A percentile compares a stretch with the other conserved stretches of the same genome.
Conservation (phyloP, 345 rosid species). For the Arabidopsis suecica region DNA sequence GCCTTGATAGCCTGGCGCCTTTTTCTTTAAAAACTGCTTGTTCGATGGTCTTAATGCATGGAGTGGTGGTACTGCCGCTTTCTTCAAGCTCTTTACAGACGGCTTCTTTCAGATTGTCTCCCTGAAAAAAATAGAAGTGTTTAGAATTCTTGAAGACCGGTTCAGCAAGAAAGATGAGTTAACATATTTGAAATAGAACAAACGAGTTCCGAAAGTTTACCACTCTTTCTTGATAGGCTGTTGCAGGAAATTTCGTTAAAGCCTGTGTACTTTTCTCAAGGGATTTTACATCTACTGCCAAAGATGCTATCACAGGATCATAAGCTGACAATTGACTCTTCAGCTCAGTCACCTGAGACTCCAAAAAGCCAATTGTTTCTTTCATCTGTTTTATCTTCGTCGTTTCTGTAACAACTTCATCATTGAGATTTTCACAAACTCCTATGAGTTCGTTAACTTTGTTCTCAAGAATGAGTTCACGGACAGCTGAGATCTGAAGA, state of each 20-base stretch:
- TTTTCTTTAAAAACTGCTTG: constrained; percentile 53
- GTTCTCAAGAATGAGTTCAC: constrained; percentile 73
- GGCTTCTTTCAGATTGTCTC: constrained; percentile 35
- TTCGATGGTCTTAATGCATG: constrained; percentile 55
- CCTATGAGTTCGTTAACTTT: constrained; percentile 62
- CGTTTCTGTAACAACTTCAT: constrained; percentile 48
- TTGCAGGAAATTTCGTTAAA: constrained; percentile 36
- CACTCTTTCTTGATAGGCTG: constrained; percentile 37
- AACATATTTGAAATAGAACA: constrained; percentile 5
- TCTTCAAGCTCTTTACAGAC: constrained; percentile 41
- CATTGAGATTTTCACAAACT: constrained; percentile 62
- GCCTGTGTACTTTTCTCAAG: constrained; percentile 57
- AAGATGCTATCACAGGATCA: constrained; percentile 63
- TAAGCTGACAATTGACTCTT: constrained; percentile 62
- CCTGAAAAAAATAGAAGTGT: constrained; percentile 26
- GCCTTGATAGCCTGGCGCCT: constrained; percentile 37
- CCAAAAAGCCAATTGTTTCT: constrained; percentile 62
- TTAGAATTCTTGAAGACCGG: constrained; percentile 29
- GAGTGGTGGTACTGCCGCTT: constrained; percentile 37
- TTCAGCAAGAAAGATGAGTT: constrained; percentile 39
- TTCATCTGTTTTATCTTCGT: constrained; percentile 63
- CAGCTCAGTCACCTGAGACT: constrained; percentile 62
- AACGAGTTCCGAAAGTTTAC: constrained; percentile 43
- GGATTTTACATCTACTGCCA: constrained; percentile 57
- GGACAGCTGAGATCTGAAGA: constrained; percentile 71